phyloP scores from a whole-genome alignment of 345 rosid genomes.

The Mercurialis annua region DNA sequence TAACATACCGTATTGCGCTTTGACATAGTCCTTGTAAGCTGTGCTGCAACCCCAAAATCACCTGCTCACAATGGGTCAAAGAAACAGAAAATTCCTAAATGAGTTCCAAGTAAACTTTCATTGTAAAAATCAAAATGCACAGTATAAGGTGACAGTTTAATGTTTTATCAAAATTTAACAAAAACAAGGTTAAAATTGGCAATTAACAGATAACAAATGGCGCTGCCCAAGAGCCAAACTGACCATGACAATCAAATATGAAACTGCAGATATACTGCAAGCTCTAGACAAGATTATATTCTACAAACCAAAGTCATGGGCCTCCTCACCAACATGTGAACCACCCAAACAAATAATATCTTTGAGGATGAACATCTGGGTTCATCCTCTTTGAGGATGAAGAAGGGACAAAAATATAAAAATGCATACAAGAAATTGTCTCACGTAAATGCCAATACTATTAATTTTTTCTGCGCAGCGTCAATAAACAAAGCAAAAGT shows the following conservation, averaged over 20 bases:
- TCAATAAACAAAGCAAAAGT: background rate
- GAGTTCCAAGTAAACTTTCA: background rate
- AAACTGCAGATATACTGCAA: background rate
- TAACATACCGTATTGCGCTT: conserved; percentile 83
- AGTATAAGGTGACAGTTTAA: background rate
- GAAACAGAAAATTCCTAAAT: conserved; percentile 9
- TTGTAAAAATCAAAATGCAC: background rate
- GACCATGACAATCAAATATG: background rate
- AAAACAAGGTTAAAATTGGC: background rate
- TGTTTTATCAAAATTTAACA: background rate
- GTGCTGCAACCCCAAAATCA: conserved; percentile 99
- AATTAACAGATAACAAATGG: background rate
- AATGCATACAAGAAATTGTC: background rate
- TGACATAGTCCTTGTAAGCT: conserved; percentile 98
- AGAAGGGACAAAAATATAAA: too few relatives aligned
- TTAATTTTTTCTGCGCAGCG: background rate
- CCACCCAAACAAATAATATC: background rate
- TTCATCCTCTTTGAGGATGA: too few relatives aligned
- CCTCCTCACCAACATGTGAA: background rate
- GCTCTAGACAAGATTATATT: background rate
- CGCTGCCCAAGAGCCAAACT: background rate
- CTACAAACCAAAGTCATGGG: background rate
- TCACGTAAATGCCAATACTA: background rate
- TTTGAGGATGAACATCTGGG: background rate
- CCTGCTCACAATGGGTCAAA: conserved; percentile 45